Base-by-base conservation (phyloP, 1,139 yeast species). In the Suhomyces bolitotheri region DNA sequence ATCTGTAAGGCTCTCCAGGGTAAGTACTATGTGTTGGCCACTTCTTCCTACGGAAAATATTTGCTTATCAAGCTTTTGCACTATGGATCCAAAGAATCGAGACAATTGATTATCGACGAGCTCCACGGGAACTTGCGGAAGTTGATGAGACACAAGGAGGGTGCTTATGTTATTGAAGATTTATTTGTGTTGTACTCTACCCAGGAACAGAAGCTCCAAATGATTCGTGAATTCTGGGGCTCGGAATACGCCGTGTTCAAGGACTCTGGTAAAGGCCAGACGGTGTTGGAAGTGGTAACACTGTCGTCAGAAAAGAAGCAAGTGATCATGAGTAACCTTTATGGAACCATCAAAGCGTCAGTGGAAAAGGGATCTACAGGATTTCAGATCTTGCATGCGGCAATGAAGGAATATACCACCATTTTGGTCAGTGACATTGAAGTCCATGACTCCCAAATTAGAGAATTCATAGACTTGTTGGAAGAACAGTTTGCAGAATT, bases 141-240 rank as follows among this genome's bases (percentile, higher is more conserved):
- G 62, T 73, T 92, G 46, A 89, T 92, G 94, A 82, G 95, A 71
- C 97, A 92, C 64, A 83, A 84, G 65, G 97, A 92, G 71, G 98
- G 97, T 64, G 97, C 97, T n/a, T 89, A 92, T 54, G 97, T 92
- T 25, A 90, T 90, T 46, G 97, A 92, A 65, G 98, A 92, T 70
- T 74, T 89, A 51, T 92, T 73, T 58, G 87, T 89, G 19, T 78
- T 89, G 46, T 92, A 90, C 60, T 78, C 96, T 4, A 80, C 89
- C 19, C 76, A 83, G 27, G 87, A 82, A 44, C 97, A 92, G 64
- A 86, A 79, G 61, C 78, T 79, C 36, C 96, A 88, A 63, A 89
- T 92, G 82, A 78, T 92, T 46, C 80, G 95, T 60, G 97, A 92
- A 62, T 92, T 92, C 58, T 92, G 95, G 87, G 97, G 97, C 36